Conservation (phyloP, 495 filamentous ascomycete genomes). For the Pseudevernia furfuracea region DNA sequence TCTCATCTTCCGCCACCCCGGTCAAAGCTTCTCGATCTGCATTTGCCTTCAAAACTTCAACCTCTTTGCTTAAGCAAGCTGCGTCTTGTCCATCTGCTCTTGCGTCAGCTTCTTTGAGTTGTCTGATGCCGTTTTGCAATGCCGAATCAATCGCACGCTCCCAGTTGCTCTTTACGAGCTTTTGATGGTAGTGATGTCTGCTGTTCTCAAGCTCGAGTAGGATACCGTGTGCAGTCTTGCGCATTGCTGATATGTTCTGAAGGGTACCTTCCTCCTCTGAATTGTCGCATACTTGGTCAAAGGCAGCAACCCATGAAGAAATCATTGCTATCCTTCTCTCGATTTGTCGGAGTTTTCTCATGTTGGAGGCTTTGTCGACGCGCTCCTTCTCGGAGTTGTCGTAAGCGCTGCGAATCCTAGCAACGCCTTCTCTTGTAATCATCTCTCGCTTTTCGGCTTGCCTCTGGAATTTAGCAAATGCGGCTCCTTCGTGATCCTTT, state of each 20-base stretch:
- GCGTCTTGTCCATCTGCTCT: slow-evolving; percentile 60
- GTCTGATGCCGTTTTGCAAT: slow-evolving; percentile 72
- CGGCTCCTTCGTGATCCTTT: slow-evolving; percentile 78
- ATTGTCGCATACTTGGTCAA: slow-evolving; percentile 71
- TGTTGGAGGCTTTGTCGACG: slow-evolving; percentile 65
- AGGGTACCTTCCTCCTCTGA: slow-evolving; percentile 61
- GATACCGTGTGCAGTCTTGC: slow-evolving; percentile 81
- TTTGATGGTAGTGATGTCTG: slow-evolving; percentile 81
- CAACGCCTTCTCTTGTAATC: slow-evolving; percentile 72
- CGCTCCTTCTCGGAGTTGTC: slow-evolving; percentile 74
- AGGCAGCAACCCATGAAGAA: slow-evolving; percentile 86
- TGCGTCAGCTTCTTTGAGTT: slow-evolving; percentile 67
- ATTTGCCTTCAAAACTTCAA: slow-evolving; percentile 71
- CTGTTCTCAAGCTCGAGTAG: slow-evolving; percentile 81
- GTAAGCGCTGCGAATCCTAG: slow-evolving; percentile 72
- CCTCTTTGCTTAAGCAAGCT: slow-evolving; percentile 67
- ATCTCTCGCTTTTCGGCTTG: slow-evolving; percentile 74
- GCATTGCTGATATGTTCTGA: slow-evolving; percentile 61
- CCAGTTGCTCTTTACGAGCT: slow-evolving; percentile 72
- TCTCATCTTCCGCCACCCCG: slow-evolving; percentile 78
- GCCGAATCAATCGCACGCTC: slow-evolving; percentile 78
- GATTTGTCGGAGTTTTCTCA: slow-evolving; percentile 77
- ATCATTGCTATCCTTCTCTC: slow-evolving; percentile 77
- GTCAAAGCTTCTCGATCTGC: slow-evolving; percentile 75
- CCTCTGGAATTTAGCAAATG: slow-evolving; percentile 85